Evolutionary conservation across 129 eudicot species (phyloP), one percentile per base, ranked within the genome.

Genomic region (Saussurea involucrata): DNA sequence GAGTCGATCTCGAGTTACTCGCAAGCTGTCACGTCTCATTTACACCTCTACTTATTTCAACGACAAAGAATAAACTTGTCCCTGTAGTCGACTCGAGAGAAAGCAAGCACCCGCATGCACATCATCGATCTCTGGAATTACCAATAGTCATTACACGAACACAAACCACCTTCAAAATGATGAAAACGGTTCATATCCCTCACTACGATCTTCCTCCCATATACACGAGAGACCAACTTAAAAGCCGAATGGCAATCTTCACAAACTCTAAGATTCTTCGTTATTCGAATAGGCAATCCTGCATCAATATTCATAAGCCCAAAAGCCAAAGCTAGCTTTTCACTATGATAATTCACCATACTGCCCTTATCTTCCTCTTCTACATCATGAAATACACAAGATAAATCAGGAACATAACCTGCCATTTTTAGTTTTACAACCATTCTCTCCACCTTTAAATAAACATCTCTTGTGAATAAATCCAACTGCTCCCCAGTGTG

Each of bases 231-330:
- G 61, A 72, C 58, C 65, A 76, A 44, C 12, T 81, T 81, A 76
- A 76, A 61, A 29, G 63, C 63, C n/a, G 71, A 77, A 73, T 81
- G 88, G 29, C 83, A 77, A 29, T 85, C 88, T 63, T 71, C 77
- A 58, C 85, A 85, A 34, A 85, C 81, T 66, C 88, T 73, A 73
- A 85, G 88, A 53, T 85, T 85, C 78, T 85, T 85, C 29, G 82
- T 81, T 25, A 85, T 76, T 4, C 74, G 75, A 13, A 85, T 72
- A 44, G 53, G 66, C 80, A 77, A 66, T 12, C 66, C 33, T 1
- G 33, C 6, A n/a, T 73, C 83, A 36, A 77, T 29, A 31, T 84
- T 85, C 77, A 68, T 73, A 3, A 85, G 83, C 24, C 83, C 88
- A 68, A 85, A 81, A 9, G 80, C 83, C 74, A 85, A 74, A 68